Base-by-base conservation (phyloP, 1,284 basidiomycete genomes). In the Trametes hirsuta region DNA sequence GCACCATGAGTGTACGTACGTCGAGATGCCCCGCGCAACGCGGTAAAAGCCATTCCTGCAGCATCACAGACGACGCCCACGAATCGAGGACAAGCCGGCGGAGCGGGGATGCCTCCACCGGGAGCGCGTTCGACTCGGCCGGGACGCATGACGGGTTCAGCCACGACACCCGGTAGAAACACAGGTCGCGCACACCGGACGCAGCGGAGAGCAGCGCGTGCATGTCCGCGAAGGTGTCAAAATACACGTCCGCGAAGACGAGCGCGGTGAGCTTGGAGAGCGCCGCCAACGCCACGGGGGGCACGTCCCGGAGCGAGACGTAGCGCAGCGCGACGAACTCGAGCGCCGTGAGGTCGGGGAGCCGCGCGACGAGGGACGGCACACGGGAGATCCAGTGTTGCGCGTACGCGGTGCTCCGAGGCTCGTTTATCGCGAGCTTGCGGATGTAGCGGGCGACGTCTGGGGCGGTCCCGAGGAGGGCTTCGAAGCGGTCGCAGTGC, bases 241-340 rank as follows among this genome's bases (percentile, higher is more conserved):
- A 67, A 46, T 65, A 61, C 36, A 69, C 66, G 48, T 69, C 61
- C n/a, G 61, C 54, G 41, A 67, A 64, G 18, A 59, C 57, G 34
- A 69, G 59, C 5, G 57, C 41, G 35, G 48, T 47, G 45, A 67
- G 59, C 21, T 54, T 54, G 22, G 30, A 54, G 47, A 69, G 55
- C 24, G 55, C 55, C 1, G 53, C 39, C 14, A 61, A 59, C 48
- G 55, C 52, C 36, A 53, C 50, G 22, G 59, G 45, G 0, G 56
- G n/a, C 12, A 53, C 50, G 36, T 51, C 58, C 53, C 45, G 62
- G n/a, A 63, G 58, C 30, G 59, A 63, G 53, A 61, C 40, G 55
- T 65, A 69, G 48, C 61, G 62, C 15, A 67, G 51, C 8, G 58
- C 55, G 30, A 59, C 49, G 35, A 69, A 56, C 51, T 66, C 63